Evolutionary conservation across 2,329 filamentous ascomycete species (phyloP).

Genomic region (Pezicula rhizophila): DNA sequence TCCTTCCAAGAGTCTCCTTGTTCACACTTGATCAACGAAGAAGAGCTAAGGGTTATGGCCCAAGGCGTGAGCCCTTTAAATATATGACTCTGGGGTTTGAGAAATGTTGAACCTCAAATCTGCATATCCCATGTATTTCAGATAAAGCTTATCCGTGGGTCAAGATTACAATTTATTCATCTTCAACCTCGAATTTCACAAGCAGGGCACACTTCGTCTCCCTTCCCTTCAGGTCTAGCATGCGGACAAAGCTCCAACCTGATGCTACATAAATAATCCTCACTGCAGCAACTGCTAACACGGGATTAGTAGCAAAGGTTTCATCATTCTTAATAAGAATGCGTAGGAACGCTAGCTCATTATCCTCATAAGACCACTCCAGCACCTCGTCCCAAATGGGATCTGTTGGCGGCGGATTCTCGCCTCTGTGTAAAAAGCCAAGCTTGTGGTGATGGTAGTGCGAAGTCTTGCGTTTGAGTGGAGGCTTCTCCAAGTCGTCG

Average conservation of each 20-base stretch:
- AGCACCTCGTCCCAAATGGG: constrained; percentile 61
- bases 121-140: no score
- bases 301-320: constrained; percentile 54
- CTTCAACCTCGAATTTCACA: constrained; percentile 52
- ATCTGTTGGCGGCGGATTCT: constrained; percentile 54
- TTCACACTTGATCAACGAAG: no score
- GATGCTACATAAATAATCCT: constrained; percentile 48
- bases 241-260: constrained; percentile 58
- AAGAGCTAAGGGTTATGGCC: no score
- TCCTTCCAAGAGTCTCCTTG: no score
- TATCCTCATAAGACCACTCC: constrained; percentile 64
- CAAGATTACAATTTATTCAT: constrained; percentile 22
- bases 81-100: no score
- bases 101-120: no score
- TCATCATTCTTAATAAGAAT: constrained; percentile 64
- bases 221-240: constrained; percentile 58
- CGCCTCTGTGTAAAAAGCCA: constrained; percentile 49
- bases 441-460: constrained; percentile 55
- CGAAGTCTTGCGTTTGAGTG: constrained; percentile 55
- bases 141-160: no score
- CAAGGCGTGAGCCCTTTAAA: no score
- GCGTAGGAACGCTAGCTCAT: constrained; percentile 58
- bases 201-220: constrained; percentile 58
- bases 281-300: constrained; percentile 55
- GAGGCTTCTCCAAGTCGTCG: constrained; percentile 38